A percentile compares a stretch with the other conserved stretches of the same genome.
These are phyloP conservation scores for Gigaspora rosea DNA, from an alignment of 192 early-diverging fungal species.

Conservation along the genomic window DNA sequence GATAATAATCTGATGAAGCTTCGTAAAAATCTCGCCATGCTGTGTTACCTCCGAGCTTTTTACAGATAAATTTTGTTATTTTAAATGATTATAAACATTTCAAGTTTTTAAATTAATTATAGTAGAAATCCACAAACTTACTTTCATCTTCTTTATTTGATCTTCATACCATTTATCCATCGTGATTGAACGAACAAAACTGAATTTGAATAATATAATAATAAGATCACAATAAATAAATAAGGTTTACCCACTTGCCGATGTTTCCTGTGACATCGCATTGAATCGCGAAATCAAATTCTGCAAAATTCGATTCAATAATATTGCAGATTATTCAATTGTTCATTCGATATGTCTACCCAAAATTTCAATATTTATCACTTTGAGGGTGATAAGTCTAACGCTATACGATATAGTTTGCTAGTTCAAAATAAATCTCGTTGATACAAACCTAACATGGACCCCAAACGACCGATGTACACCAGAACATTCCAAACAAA, in stretches of 20 bases:
- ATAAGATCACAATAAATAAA: neutral
- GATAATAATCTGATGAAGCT: constrained; percentile 72
- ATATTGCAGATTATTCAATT: too few relatives aligned
- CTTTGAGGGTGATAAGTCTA: too few relatives aligned
- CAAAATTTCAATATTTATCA: too few relatives aligned
- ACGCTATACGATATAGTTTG: too few relatives aligned
- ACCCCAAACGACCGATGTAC: constrained; percentile 84
- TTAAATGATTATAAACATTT: too few relatives aligned
- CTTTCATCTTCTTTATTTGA: constrained; percentile 91
- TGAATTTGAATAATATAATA: constrained; percentile 34
- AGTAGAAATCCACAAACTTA: constrained; percentile 34
- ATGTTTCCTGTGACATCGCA: too few relatives aligned
- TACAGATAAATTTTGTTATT: neutral
- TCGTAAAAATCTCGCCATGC: constrained; percentile 86
- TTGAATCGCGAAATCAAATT: too few relatives aligned
- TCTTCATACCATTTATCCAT: constrained; percentile 99
- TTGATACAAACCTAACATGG: constrained; percentile 55
- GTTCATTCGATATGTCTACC: too few relatives aligned
- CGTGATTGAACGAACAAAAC: constrained; percentile 97
- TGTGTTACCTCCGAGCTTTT: constrained; percentile 80
- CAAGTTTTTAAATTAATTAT: neutral
- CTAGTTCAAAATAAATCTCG: too few relatives aligned
- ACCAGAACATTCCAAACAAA: constrained; percentile 94
- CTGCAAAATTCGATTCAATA: too few relatives aligned
- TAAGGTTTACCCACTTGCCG: neutral